Base-by-base conservation (phyloP, 345 rosid genomes). In the Nasturtium officinale region DNA sequence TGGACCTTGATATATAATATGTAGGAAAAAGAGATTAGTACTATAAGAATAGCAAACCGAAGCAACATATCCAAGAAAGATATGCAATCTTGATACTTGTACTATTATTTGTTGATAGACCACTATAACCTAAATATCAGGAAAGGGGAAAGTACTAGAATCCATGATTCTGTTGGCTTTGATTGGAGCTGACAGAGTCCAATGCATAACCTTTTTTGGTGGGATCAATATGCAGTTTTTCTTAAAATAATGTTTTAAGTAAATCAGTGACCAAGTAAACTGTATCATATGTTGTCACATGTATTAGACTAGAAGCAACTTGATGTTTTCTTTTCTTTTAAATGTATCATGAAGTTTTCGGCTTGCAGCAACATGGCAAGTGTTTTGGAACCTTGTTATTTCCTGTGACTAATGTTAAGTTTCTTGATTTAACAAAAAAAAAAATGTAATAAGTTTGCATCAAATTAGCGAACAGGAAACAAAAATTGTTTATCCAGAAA, bases 11-110 rank as follows among this genome's bases (percentile, higher is more conserved):
- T 43, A 5, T 18, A 43, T 15, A 5, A 6, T 43, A 6, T 5
- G 47, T 43, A 15, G 17, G 7, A 43, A 43, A 43, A 15, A 43
- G 47, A 5, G 18, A 43, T 17, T 37, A 51, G 47, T 60, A 48
- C n/a, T 13, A 66, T 35, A 45, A 73, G 70, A 65, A 45, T 38
- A 58, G 78, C 38, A 51, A 52, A 65, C 7, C 12, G 9, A 50
- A 59, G 45, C 56, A 60, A n/a, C 67, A 51, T 29, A 67, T 75
- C 73, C 62, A 30, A 67, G 78, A 67, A 30, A 75, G 74, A 75
- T 75, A 59, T 61, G 74, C 52, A 53, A 45, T 61, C 50, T 32
- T 53, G 45, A 43, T 28, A 33, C 35, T 61, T 66, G 42, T 65
- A 57, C 12, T 42, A 9, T 35, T 23, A 11, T 45, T 64, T 53